Conservation (phyloP, 176 grass and related monocot genomes). For the Pharus latifolius region DNA sequence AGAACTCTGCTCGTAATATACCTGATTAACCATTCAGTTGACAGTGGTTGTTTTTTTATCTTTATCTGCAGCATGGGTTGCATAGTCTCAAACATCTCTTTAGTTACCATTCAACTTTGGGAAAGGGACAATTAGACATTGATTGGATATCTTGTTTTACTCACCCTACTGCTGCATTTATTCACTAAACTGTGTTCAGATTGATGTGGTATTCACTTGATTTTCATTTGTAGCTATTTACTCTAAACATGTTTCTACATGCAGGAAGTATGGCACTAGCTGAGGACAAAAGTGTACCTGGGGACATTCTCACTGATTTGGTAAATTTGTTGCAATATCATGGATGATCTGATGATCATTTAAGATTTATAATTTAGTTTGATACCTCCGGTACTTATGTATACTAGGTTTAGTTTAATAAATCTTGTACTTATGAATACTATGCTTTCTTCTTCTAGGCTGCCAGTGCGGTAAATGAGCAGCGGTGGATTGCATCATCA, state of each 20-base stretch:
- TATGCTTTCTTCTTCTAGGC: conserved; percentile 41
- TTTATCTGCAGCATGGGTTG: background rate
- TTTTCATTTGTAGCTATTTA: background rate
- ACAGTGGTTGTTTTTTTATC: background rate
- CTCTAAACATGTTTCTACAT: conserved; percentile 20
- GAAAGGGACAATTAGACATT: background rate
- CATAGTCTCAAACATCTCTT: background rate
- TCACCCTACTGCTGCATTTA: background rate
- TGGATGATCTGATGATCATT: too few relatives aligned
- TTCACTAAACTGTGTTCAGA: background rate
- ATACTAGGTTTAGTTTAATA: conserved; percentile 14
- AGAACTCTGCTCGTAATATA: background rate
- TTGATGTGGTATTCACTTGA: conserved; percentile 23
- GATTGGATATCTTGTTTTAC: conserved; percentile 9
- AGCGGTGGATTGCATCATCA: conserved; percentile 17
- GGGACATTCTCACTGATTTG: conserved; percentile 30
- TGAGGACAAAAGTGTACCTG: conserved; percentile 17
- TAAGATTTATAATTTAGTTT: too few relatives aligned
- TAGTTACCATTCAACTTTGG: background rate
- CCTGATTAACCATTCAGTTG: background rate
- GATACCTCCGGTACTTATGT: too few relatives aligned
- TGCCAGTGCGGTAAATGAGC: conserved; percentile 26
- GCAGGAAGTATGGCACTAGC: conserved; percentile 31
- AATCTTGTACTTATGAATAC: conserved; percentile 15
- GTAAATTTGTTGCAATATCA: conserved; percentile 33